Base-by-base conservation (phyloP, 495 filamentous ascomycete genomes). In the Cryomyces minteri region DNA sequence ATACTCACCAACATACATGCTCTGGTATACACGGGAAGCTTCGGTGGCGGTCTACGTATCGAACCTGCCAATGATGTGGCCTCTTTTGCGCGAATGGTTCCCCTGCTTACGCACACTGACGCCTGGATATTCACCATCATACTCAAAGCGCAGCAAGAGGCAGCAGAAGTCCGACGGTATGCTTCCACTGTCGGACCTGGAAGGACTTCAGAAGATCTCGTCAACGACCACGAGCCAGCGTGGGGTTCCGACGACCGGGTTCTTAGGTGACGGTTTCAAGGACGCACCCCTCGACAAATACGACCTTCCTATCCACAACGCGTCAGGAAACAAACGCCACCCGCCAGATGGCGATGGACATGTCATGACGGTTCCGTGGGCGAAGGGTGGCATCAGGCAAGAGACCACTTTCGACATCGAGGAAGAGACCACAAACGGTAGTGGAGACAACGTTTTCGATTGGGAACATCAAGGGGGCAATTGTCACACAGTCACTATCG, bases 11-110 rank as follows among this genome's bases (percentile, higher is more conserved):
- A 37, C 32, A 11, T 58, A 58, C 42, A 58, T 58, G 55, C 43
- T 55, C 8, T 55, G 52, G 52, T 55, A 58, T 32, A 49, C 41
- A 0, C 49, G 55, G 44, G 52, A 58, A 49, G 47, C 52, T 31
- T 45, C 43, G 36, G 52, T 55, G 41, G 50, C 48, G 7, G 46
- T 58, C 28, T 53, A 49, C 34, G 55, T 58, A 28, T 47, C 52
- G 14, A 58, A 55, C 39, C 41, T 58, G 6, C 50, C 50, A 6
- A 43, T 51, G 10, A 50, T 55, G 39, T 58, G 55, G 55, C 55
- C 52, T 28, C 40, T 55, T 6, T 31, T 52, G 6, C 5, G 48
- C 6, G 32, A 43, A 39, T 47, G 36, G 44, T 31, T 40, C 8
- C 44, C 44, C 10, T 41, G 25, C 29, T 6, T 31, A 10, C 33